phyloP scores from a whole-genome alignment of 2,329 filamentous ascomycete species.

The Cladosporium oxysporum region DNA sequence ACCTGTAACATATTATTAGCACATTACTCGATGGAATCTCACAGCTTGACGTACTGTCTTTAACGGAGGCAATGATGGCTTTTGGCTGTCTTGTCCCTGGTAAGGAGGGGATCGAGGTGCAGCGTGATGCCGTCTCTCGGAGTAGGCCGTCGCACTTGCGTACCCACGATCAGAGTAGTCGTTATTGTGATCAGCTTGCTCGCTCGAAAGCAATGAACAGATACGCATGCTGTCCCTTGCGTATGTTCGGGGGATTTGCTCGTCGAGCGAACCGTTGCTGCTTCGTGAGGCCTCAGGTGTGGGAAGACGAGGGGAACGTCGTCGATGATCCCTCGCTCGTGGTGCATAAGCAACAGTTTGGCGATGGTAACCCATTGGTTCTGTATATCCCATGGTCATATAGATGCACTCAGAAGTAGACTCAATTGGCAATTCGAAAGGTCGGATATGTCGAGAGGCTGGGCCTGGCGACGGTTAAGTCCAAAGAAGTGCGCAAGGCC shows the following conservation, averaged over 20 bases:
- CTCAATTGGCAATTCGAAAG: background rate
- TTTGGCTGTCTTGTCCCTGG: conserved; percentile 28
- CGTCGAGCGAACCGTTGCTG: conserved; percentile 32
- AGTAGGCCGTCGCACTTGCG: background rate
- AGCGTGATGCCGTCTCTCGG: conserved; percentile 26
- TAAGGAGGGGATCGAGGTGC: conserved; percentile 36
- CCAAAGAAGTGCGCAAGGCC: background rate
- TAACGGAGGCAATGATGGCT: conserved; percentile 38
- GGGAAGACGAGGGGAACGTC: conserved; percentile 29
- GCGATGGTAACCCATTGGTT: conserved; percentile 16
- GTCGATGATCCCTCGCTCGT: background rate
- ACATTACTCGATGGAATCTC: conserved; percentile 19
- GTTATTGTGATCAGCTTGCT: background rate
- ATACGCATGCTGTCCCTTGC: conserved; percentile 16
- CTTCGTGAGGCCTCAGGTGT: conserved; percentile 35
- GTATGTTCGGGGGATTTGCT: conserved; percentile 22
- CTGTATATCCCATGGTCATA: conserved; percentile 16
- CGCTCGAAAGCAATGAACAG: conserved; percentile 12
- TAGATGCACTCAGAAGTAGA: background rate
- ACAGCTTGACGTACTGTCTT: conserved; percentile 36
- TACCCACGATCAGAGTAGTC: background rate
- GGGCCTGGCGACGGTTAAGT: background rate
- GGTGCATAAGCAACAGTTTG: conserved; percentile 13
- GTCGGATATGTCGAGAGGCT: background rate
- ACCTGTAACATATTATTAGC: background rate